These are phyloP conservation scores for Obelidium mucronatum DNA, from an alignment of 192 early-diverging fungal species.

Conservation along the genomic window DNA sequence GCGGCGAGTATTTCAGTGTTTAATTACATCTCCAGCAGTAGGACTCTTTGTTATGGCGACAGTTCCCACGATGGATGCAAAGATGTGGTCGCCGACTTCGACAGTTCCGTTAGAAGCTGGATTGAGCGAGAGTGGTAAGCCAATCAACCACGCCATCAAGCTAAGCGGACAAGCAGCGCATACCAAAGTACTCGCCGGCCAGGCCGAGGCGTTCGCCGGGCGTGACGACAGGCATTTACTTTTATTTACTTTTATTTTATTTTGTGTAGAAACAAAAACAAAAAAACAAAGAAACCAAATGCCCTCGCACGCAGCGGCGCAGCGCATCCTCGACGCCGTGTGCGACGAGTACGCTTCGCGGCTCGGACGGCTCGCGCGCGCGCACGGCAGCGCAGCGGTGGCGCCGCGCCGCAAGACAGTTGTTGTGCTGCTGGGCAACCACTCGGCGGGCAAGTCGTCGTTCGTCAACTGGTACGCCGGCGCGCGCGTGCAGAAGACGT, in stretches of 20 bases:
- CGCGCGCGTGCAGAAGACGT: conserved; percentile 26
- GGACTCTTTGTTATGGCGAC: conserved; percentile 8
- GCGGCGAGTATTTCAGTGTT: too few species aligned
- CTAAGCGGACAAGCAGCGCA: neutral
- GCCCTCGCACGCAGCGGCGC: neutral
- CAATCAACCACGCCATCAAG: neutral
- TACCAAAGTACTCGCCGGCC: conserved; percentile 63
- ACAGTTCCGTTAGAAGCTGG: conserved; percentile 27
- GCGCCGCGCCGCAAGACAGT: conserved; percentile 22
- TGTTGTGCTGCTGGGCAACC: conserved; percentile 21
- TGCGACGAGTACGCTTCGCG: too few species aligned
- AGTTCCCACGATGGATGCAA: conserved; percentile 1
- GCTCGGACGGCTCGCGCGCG: too few species aligned
- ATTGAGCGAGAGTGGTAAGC: neutral
- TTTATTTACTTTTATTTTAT: conserved; percentile 14
- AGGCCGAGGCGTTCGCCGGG: conserved; percentile 83
- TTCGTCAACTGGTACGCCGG: conserved; percentile 28
- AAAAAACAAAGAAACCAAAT: conserved; percentile 10
- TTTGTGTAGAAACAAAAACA: conserved; percentile 23
- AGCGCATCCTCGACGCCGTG: conserved; percentile 21
- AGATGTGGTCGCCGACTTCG: conserved; percentile 13
- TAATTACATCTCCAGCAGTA: conserved; percentile 36
- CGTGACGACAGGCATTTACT: conserved; percentile 54
- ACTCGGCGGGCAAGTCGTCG: neutral
- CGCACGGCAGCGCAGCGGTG: too few species aligned